A percentile compares a stretch with the other conserved stretches of the same genome.
phyloP scores from a whole-genome alignment of 2,329 filamentous ascomycete genomes.

The Exophiala sideris region DNA sequence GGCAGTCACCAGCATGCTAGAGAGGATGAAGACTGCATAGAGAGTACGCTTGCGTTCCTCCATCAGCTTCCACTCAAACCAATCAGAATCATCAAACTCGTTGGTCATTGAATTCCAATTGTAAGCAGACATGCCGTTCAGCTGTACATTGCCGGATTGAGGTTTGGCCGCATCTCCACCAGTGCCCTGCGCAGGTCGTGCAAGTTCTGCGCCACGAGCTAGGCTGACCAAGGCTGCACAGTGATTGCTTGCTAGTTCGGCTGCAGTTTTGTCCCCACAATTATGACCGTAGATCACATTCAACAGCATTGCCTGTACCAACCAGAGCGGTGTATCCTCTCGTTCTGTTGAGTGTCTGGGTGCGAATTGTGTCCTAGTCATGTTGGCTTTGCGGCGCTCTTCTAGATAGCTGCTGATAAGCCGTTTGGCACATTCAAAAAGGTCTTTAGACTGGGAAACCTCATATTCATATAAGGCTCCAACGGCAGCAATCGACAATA shows the following conservation, averaged over 20 bases:
- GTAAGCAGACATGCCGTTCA: conserved; percentile 44
- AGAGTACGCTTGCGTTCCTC: conserved; percentile 93
- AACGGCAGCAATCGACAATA: conserved; percentile 83
- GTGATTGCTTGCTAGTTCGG: conserved; percentile 88
- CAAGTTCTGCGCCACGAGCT: conserved; percentile 80
- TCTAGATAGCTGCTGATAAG: conserved; percentile 93
- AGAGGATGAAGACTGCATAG: conserved; percentile 86
- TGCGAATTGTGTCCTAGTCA: conserved; percentile 58
- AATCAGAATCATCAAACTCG: conserved; percentile 63
- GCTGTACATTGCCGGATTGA: conserved; percentile 37
- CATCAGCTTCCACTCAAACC: conserved; percentile 81
- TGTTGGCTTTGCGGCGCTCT: conserved; percentile 80
- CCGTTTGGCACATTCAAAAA: conserved; percentile 92
- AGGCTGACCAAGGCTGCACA: conserved; percentile 87
- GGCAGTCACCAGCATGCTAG: conserved; percentile 82
- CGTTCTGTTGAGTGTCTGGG: conserved; percentile 26
- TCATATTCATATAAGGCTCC: conserved; percentile 87
- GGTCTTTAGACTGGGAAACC: conserved; percentile 69
- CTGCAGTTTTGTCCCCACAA: conserved; percentile 84
- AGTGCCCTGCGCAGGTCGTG: conserved; percentile 42
- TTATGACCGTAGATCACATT: conserved; percentile 96
- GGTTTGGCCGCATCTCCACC: conserved; percentile 23
- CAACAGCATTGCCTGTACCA: conserved; percentile 94
- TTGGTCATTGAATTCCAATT: conserved; percentile 37
- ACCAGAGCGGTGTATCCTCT: conserved; percentile 75